Conservation (phyloP, 1,284 basidiomycete genomes). For the Puccinia brachypodii region DNA sequence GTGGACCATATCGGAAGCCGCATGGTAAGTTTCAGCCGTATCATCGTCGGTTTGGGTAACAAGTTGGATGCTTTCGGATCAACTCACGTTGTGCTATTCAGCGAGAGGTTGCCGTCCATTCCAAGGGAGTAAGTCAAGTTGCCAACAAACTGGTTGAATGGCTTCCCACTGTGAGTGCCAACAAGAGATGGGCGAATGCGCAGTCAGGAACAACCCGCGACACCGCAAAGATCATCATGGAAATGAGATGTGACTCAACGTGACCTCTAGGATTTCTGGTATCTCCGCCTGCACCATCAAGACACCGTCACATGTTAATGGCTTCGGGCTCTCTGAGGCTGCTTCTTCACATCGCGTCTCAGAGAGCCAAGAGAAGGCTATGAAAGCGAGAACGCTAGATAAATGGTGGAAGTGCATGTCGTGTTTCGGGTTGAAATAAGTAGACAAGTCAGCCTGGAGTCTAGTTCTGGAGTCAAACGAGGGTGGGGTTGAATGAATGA, state of each 20-base stretch:
- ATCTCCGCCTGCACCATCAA: constrained; percentile 25
- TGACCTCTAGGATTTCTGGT: constrained; percentile 9
- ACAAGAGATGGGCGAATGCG: background rate
- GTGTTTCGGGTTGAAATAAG: background rate
- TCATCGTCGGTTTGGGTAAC: background rate
- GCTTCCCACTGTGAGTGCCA: background rate
- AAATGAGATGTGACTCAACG: constrained; percentile 13
- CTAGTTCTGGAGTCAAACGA: background rate
- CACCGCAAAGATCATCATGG: background rate
- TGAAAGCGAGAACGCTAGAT: background rate
- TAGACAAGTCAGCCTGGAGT: background rate
- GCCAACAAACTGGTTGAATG: constrained; percentile 23
- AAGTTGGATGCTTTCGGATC: background rate
- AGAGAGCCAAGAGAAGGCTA: background rate
- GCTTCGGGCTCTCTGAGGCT: constrained; percentile 8
- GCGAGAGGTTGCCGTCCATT: constrained; percentile 22
- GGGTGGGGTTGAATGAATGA: background rate
- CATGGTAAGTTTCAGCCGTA: background rate
- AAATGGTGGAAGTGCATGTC: background rate
- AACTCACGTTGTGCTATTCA: constrained; percentile 29
- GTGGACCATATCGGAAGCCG: background rate
- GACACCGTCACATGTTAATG: constrained; percentile 29
- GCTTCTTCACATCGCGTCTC: background rate
- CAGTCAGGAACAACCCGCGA: background rate
- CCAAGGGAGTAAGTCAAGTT: constrained; percentile 31